phyloP scores from a whole-genome alignment of 2,329 filamentous ascomycete species.

The Peltaster fructicola region DNA sequence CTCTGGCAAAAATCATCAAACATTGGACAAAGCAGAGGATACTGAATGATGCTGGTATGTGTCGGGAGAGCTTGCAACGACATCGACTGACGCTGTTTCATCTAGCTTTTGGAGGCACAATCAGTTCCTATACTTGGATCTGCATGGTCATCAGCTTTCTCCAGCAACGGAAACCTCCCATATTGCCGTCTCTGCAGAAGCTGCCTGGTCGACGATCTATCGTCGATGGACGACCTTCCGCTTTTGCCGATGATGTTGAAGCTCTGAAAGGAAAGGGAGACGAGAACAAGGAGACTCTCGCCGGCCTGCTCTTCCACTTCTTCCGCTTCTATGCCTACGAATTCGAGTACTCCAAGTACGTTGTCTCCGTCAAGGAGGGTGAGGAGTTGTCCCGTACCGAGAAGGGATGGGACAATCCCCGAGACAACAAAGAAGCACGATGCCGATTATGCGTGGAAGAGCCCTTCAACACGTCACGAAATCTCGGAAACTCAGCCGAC shows the following conservation, averaged over 20 bases:
- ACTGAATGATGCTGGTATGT: constrained; percentile 86
- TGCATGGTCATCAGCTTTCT: constrained; percentile 95
- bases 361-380: constrained; percentile 71
- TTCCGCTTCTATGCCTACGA: constrained; percentile 91
- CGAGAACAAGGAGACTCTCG: constrained; percentile 65
- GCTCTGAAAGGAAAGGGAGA: constrained; percentile 56
- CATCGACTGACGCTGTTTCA: constrained; percentile 1
- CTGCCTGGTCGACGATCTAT: constrained; percentile 42
- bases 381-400: constrained; percentile 61
- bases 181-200: constrained; percentile 74
- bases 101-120: constrained; percentile 71
- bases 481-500: constrained; percentile 90
- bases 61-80: too few species aligned
- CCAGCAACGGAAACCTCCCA: constrained; percentile 66
- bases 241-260: constrained; percentile 75
- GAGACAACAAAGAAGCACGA: constrained; percentile 26
- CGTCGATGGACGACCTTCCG: constrained; percentile 48
- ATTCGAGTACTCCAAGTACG: constrained; percentile 70
- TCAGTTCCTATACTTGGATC: constrained; percentile 99
- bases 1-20: constrained; percentile 91
- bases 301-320: constrained; percentile 82
- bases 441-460: constrained; percentile 90
- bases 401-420: constrained; percentile 61
- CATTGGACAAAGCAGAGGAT: constrained; percentile 89
- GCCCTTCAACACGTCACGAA: constrained; percentile 77